Percentiles rank a stretch among this genome's conserved stretches.
phyloP scores from a whole-genome alignment of 306 rosid species.

The Glycine latifolia region DNA sequence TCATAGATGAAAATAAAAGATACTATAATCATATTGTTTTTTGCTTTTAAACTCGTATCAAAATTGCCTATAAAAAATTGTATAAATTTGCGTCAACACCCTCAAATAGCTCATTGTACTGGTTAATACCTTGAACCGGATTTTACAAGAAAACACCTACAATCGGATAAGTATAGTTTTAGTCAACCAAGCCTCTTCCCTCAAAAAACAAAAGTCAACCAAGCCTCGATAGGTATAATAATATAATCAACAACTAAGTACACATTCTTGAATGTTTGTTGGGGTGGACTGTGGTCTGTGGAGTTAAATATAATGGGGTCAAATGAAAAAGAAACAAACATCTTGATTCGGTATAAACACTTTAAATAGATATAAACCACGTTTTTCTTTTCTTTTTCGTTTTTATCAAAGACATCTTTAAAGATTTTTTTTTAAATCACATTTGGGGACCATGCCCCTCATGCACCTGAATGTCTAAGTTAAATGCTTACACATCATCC shows the following conservation, averaged over 20 bases:
- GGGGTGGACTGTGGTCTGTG: neutral
- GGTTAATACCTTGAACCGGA: neutral
- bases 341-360: neutral
- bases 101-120: neutral
- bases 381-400: neutral
- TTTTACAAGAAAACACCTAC: neutral
- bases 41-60: neutral
- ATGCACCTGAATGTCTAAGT: neutral
- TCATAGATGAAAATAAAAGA: neutral
- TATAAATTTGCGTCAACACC: neutral
- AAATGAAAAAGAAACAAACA: neutral
- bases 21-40: neutral
- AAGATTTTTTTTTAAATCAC: neutral
- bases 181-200: neutral
- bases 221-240: too few species aligned
- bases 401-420: neutral
- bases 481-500: neutral
- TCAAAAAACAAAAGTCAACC: too few species aligned
- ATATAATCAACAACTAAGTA: too few species aligned
- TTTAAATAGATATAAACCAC: neutral
- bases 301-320: neutral
- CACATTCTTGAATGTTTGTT: too few species aligned
- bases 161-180: constrained; percentile 21
- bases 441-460: neutral
- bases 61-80: neutral